Base-by-base conservation (phyloP, 2,329 filamentous ascomycete species). In the Cytospora piceae region DNA sequence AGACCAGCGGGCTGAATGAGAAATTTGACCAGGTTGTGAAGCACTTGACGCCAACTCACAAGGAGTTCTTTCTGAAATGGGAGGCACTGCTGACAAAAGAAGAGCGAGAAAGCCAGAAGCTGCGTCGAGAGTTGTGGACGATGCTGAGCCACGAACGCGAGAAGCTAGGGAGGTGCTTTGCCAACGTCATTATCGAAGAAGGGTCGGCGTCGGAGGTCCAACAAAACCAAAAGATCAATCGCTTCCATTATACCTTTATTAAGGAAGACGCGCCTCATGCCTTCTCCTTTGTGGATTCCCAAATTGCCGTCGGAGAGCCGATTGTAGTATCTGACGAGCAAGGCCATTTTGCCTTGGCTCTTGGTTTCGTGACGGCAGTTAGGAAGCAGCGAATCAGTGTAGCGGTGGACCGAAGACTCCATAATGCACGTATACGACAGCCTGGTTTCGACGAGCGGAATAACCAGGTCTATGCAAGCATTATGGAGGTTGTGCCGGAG, bases 271-370 rank as follows among this genome's bases (percentile, higher is more conserved):
- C 83, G 0, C 73, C 79, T 2, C 71, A 87, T 0, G 83, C 83
- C 0, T 94, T 95, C 72, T 96, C 93, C 0, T 99, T 99, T 73
- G 80, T 92, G 1, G 94, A 98, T 72, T 98, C 94, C 1, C 93
- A 98, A 72, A 85, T 99, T 34, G 87, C 83, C 1, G 83, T 92
- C 31, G 94, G 94, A 52, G 95, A 99, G 73, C 94, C 95, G 0
- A 89, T 98, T 58, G 95, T 99, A n/a, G 86, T 99, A 4, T 98
- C 95, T 0, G 95, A 97, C 71, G 95, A 99, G 76, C 84, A 92
- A 67, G 95, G 95, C 0, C 95, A 99, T 75, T 99, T 96, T 80
- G 94, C 94, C 0, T 84, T 99, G 49, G 94, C 94, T 0, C 93
- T 97, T 70, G 95, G 95, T 2, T 99, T 92, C 72, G 91, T 97